These are phyloP conservation scores for Rhypophila decipiens DNA, from an alignment of 495 filamentous ascomycete species.

Conservation along the genomic window DNA sequence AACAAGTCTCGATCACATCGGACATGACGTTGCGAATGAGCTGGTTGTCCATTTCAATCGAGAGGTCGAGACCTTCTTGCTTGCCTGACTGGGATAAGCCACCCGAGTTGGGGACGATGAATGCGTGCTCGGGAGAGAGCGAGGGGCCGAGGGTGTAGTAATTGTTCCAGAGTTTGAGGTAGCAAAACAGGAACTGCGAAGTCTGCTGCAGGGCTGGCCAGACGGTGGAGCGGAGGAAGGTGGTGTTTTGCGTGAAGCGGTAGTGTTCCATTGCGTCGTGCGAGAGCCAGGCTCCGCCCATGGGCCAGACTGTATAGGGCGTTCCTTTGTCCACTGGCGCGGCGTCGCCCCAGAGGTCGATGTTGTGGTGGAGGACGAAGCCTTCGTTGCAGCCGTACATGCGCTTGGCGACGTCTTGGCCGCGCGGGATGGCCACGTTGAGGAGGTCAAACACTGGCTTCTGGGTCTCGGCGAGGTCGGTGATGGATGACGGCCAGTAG, in stretches of 20 bases:
- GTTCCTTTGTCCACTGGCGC: slow-evolving; percentile 40
- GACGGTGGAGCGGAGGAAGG: slow-evolving; percentile 29
- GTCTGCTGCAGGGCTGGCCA: slow-evolving; percentile 27
- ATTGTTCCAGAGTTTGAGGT: slow-evolving; percentile 13
- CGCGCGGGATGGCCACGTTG: background rate
- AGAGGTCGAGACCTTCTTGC: slow-evolving; percentile 18
- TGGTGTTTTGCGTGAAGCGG: slow-evolving; percentile 32
- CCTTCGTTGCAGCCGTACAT: slow-evolving; percentile 51
- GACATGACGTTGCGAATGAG: slow-evolving; percentile 14
- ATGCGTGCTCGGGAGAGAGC: slow-evolving; percentile 45
- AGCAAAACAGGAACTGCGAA: slow-evolving; percentile 11
- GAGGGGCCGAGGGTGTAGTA: slow-evolving; percentile 40
- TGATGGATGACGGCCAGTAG: slow-evolving; percentile 47
- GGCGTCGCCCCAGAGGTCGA: slow-evolving; percentile 46
- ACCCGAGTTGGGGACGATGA: slow-evolving; percentile 14
- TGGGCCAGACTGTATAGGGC: slow-evolving; percentile 40
- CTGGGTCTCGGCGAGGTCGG: slow-evolving; percentile 30
- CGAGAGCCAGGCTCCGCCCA: slow-evolving; percentile 44
- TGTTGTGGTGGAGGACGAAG: slow-evolving; percentile 42
- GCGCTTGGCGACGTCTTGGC: slow-evolving; percentile 25
- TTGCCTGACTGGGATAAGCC: slow-evolving; percentile 12
- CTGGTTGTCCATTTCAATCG: slow-evolving; percentile 37
- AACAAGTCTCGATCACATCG: background rate
- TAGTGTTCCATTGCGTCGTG: slow-evolving; percentile 35
- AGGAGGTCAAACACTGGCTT: background rate